phyloP scores from a whole-genome alignment of 441 rosid genomes.

The Pelargonium australe region DNA sequence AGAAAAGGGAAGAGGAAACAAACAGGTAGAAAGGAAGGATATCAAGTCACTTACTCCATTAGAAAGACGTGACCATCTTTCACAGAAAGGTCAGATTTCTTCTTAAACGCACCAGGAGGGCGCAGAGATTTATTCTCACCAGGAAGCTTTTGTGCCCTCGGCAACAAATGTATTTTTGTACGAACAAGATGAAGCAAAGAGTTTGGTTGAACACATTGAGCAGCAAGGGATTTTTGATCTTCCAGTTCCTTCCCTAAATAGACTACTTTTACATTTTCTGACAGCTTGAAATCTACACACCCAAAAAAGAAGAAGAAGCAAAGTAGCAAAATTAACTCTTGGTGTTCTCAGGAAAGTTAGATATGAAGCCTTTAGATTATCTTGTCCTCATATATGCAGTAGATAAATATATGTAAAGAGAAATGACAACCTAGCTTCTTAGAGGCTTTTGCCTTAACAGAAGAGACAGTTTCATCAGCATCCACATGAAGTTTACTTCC shows the following conservation, averaged over 20 bases:
- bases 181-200: constrained; percentile 93
- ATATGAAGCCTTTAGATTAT: not conserved
- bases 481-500: constrained; percentile 90
- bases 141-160: constrained; percentile 85
- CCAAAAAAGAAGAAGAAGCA: constrained; percentile 8
- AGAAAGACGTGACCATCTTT: constrained; percentile 95
- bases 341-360: constrained; percentile 1
- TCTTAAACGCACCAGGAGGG: constrained; percentile 99
- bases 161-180: constrained; percentile 71
- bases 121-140: constrained; percentile 84
- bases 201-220: constrained; percentile 83
- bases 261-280: constrained; percentile 72
- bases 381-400: not conserved
- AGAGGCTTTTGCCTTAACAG: constrained; percentile 83
- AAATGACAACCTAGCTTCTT: constrained; percentile 82
- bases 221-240: constrained; percentile 68
- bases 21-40: not conserved
- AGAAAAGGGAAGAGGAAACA: not conserved
- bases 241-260: constrained; percentile 92
- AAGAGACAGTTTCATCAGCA: constrained; percentile 71
- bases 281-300: constrained; percentile 76
- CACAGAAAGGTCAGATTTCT: constrained; percentile 92
- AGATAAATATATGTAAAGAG: constrained; percentile 12
- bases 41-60: constrained; percentile 69
- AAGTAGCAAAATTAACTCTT: constrained; percentile 19